Evolutionary conservation across 1,284 basidiomycete species (phyloP).

Genomic region (Trichosporon faecale): DNA sequence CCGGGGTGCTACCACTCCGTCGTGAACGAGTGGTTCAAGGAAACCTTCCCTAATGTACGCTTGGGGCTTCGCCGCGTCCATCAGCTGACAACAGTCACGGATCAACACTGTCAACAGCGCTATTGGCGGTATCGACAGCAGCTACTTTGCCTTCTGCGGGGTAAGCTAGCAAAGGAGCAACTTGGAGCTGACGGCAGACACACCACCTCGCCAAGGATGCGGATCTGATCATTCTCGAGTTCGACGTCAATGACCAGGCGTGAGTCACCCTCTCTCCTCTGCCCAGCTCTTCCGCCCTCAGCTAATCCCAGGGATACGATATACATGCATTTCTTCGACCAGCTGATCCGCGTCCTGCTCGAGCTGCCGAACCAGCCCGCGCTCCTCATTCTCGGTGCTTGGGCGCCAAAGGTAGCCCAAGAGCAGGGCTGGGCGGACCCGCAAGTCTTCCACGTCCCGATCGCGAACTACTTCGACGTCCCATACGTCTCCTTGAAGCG

Average conservation of each 20-base stretch:
- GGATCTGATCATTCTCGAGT: slow-evolving; percentile 51
- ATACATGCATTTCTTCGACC: slow-evolving; percentile 50
- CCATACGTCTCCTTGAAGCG: slow-evolving; percentile 50
- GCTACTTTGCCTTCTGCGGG: slow-evolving; percentile 52
- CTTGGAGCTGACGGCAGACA: slow-evolving; percentile 29
- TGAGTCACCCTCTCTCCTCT: slow-evolving; percentile 23
- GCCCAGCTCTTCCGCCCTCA: background rate
- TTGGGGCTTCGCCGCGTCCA: too few species aligned
- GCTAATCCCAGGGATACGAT: slow-evolving; percentile 31
- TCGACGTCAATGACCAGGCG: slow-evolving; percentile 52
- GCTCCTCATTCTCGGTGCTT: slow-evolving; percentile 48
- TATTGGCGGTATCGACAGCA: slow-evolving; percentile 51
- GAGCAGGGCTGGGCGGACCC: slow-evolving; percentile 51
- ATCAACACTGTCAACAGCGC: slow-evolving; percentile 45
- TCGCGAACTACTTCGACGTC: slow-evolving; percentile 51
- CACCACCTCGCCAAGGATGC: slow-evolving; percentile 49
- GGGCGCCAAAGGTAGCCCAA: slow-evolving; percentile 47
- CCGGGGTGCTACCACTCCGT: slow-evolving; percentile 48
- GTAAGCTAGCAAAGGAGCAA: slow-evolving; percentile 19
- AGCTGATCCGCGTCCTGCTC: slow-evolving; percentile 49
- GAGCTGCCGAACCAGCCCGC: slow-evolving; percentile 48
- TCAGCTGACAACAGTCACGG: slow-evolving; percentile 6
- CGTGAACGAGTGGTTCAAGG: slow-evolving; percentile 41
- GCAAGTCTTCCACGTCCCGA: slow-evolving; percentile 48
- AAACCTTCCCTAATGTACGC: slow-evolving; percentile 40